Percentiles rank a stretch among this genome's conserved stretches.
phyloP scores from a whole-genome alignment of 1,139 yeast species.

The Debaryomyces fabryi region DNA sequence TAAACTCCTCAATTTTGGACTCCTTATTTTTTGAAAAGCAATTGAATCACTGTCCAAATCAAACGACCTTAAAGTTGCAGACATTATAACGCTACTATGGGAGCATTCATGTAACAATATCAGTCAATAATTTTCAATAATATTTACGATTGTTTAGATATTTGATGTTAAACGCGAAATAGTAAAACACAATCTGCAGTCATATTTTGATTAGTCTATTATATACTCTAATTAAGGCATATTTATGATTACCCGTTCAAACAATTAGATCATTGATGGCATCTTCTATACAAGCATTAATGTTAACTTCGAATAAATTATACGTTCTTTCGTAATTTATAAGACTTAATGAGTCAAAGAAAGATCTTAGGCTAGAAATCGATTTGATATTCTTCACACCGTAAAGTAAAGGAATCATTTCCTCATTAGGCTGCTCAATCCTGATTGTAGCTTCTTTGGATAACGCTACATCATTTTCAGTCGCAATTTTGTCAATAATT shows the following conservation, averaged over 20 bases:
- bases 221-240: neutral
- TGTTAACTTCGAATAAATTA: constrained; percentile 54
- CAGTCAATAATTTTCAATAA: neutral
- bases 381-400: constrained; percentile 48
- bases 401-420: constrained; percentile 47
- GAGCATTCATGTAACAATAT: neutral
- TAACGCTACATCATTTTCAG: constrained; percentile 40
- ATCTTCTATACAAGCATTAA: constrained; percentile 54
- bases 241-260: neutral
- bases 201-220: neutral
- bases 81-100: constrained; percentile 11
- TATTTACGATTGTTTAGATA: constrained; percentile 1
- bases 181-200: constrained; percentile 1
- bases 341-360: constrained; percentile 72
- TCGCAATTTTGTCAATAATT: constrained; percentile 52
- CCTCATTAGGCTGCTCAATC: constrained; percentile 24
- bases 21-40: neutral
- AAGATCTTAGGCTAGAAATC: constrained; percentile 60
- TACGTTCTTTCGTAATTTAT: constrained; percentile 74
- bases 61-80: constrained; percentile 15
- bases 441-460: constrained; percentile 37
- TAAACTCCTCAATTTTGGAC: constrained; percentile 2
- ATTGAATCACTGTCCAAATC: constrained; percentile 9
- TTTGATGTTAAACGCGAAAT: constrained; percentile 5
- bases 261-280: constrained; percentile 47